Conservation (phyloP, 164 flowering plant genomes). For the Liriodendron chinense region DNA sequence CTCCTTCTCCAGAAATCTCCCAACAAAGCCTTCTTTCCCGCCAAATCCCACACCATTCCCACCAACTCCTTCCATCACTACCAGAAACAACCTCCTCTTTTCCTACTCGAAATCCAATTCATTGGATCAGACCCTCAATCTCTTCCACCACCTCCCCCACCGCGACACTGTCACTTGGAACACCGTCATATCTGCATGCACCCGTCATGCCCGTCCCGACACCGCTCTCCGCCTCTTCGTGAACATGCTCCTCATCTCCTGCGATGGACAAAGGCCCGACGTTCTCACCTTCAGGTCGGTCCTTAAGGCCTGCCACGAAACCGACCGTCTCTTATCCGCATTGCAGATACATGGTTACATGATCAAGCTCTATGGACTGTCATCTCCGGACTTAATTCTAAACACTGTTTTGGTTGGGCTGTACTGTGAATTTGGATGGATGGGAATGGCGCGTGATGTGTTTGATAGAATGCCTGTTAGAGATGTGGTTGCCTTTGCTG, state of each 20-base stretch:
- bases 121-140: constrained; percentile 21
- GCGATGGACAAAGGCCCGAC: constrained; percentile 13
- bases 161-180: constrained; percentile 29
- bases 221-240: constrained; percentile 19
- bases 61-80: neutral
- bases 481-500: constrained; percentile 23
- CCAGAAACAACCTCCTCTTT: constrained; percentile 12
- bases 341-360: constrained; percentile 25
- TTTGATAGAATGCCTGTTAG: constrained; percentile 16
- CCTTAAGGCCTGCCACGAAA: constrained; percentile 15
- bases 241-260: constrained; percentile 14
- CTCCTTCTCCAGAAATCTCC: neutral
- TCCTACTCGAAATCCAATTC: constrained; percentile 22
- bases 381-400: constrained; percentile 17
- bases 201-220: constrained; percentile 4
- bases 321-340: constrained; percentile 9
- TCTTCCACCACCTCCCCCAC: constrained; percentile 18
- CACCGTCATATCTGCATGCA: constrained; percentile 17
- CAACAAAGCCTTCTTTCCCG: neutral
- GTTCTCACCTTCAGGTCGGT: constrained; percentile 20
- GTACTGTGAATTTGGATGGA: constrained; percentile 14
- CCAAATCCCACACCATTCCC: neutral
- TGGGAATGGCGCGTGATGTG: constrained; percentile 12
- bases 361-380: constrained; percentile 12
- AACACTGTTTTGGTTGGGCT: constrained; percentile 18